phyloP scores from a whole-genome alignment of 1,284 basidiomycete genomes.

The Termitomyces sp. region DNA sequence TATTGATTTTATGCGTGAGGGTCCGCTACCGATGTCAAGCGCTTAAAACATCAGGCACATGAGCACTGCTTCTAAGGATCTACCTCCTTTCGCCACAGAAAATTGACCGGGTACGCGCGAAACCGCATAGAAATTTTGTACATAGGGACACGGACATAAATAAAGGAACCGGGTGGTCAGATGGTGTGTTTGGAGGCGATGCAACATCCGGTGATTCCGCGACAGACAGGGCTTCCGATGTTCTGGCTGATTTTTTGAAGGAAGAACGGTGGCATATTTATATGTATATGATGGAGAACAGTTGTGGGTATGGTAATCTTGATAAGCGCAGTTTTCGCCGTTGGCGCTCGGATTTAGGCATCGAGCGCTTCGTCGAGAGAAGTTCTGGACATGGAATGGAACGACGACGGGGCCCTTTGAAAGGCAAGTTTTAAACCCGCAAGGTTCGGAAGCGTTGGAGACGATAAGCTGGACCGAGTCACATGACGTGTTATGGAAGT shows the following conservation, averaged over 20 bases:
- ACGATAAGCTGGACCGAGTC: not conserved
- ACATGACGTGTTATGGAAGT: constrained; percentile 2
- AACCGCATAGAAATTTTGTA: too few relatives aligned
- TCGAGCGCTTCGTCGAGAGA: too few relatives aligned
- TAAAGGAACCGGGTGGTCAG: too few relatives aligned
- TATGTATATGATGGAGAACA: too few relatives aligned
- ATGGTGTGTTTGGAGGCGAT: too few relatives aligned
- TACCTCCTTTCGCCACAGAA: constrained; percentile 1
- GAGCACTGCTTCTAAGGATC: not conserved
- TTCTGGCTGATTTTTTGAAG: too few relatives aligned
- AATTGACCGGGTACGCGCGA: too few relatives aligned
- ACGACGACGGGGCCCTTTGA: not conserved
- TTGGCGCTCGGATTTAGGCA: not conserved
- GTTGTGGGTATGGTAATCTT: not conserved
- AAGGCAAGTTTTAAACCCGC: not conserved
- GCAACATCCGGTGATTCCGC: too few relatives aligned
- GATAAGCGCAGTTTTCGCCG: constrained; percentile 12
- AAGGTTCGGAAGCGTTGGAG: constrained; percentile 4
- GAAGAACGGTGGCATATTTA: too few relatives aligned
- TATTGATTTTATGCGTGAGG: not conserved
- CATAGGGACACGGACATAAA: too few relatives aligned
- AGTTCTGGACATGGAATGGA: not conserved
- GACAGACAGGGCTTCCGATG: too few relatives aligned
- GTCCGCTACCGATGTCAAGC: not conserved
- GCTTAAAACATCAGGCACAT: constrained; percentile 1